These are phyloP conservation scores for Inosperma sp. DNA, from an alignment of 768 basidiomycete species.

Conservation along the genomic window DNA sequence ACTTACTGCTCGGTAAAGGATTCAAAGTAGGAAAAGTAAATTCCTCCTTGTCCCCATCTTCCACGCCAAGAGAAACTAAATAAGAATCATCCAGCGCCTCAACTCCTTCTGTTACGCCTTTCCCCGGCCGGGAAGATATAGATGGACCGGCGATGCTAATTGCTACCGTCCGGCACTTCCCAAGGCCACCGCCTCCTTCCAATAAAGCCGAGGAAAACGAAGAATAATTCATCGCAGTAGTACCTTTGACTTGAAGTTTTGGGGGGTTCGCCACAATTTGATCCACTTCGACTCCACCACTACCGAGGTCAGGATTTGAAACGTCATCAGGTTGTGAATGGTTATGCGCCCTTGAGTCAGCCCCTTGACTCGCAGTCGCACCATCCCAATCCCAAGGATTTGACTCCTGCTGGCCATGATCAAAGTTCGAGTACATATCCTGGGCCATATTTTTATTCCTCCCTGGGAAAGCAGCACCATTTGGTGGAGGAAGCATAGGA, in stretches of 20 bases:
- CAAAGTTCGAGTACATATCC: no score
- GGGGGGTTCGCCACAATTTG: not conserved
- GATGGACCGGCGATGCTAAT: not conserved
- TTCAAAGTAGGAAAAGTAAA: slow-evolving; percentile 5
- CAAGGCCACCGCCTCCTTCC: not conserved
- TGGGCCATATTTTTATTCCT: no score
- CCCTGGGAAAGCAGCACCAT: no score
- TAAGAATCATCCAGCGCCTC: not conserved
- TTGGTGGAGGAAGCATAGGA: no score
- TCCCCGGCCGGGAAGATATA: not conserved
- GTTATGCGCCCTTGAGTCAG: no score
- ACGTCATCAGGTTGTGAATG: no score
- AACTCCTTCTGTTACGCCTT: not conserved
- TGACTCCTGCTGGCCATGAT: no score
- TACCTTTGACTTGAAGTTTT: not conserved
- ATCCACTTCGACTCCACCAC: not conserved
- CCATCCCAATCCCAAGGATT: no score
- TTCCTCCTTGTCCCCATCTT: not conserved
- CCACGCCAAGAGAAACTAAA: not conserved
- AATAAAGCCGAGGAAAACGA: slow-evolving; percentile 3
- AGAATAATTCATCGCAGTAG: not conserved
- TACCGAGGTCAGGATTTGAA: no score
- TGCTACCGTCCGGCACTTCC: not conserved
- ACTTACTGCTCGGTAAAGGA: not conserved
- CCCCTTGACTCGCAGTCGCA: no score